A percentile compares a stretch with the other conserved stretches of the same genome.
These are phyloP conservation scores for Diutina neorugosa DNA, from an alignment of 1,139 yeast genomes.

Conservation along the genomic window DNA sequence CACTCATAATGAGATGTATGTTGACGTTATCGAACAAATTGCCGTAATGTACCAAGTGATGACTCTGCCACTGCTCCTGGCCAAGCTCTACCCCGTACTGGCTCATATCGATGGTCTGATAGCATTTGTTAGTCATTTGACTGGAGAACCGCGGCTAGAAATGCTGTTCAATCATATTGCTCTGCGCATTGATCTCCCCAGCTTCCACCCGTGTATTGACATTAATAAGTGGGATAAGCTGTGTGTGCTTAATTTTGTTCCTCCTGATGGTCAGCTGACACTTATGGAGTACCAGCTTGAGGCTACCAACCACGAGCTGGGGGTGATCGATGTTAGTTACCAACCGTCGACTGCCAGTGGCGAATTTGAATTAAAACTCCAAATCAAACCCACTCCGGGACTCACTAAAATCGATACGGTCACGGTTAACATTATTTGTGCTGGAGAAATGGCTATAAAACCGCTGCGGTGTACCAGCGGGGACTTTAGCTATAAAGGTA, in stretches of 20 bases:
- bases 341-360: constrained; percentile 48
- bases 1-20: constrained; percentile 69
- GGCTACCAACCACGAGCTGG: constrained; percentile 18
- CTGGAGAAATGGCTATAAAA: constrained; percentile 19
- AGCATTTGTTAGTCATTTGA: constrained; percentile 51
- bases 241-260: constrained; percentile 47
- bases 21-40: constrained; percentile 59
- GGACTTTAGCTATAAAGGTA: constrained; percentile 44
- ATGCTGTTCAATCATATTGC: constrained; percentile 37
- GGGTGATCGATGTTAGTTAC: constrained; percentile 49
- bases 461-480: constrained; percentile 59
- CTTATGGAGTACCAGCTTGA: constrained; percentile 59
- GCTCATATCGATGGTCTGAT: constrained; percentile 59
- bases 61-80: constrained; percentile 3
- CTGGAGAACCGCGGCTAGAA: constrained; percentile 66
- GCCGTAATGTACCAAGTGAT: constrained; percentile 29
- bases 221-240: constrained; percentile 35
- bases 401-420: constrained; percentile 50
- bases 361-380: constrained; percentile 66
- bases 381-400: constrained; percentile 34
- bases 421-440: constrained; percentile 22
- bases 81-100: constrained; percentile 28
- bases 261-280: constrained; percentile 75
- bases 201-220: constrained; percentile 50
- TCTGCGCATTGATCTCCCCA: constrained; percentile 33